Percentiles rank a stretch among this genome's conserved stretches.
These are phyloP conservation scores for Asparagopsis taxiformis DNA, from an alignment of 31 red algal species.

Conservation along the genomic window DNA sequence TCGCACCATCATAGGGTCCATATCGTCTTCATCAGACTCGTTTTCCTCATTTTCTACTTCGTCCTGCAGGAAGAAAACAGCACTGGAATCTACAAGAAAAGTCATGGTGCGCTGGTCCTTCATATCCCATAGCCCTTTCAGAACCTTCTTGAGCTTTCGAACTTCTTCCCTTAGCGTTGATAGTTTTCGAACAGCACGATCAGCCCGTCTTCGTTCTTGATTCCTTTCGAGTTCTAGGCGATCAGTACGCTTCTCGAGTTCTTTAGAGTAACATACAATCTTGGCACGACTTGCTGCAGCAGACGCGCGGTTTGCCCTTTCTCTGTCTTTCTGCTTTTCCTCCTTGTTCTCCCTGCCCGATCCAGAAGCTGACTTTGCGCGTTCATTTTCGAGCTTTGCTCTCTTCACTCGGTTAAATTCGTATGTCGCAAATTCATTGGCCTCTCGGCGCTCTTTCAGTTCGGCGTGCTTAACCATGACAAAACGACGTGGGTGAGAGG, in stretches of 20 bases:
- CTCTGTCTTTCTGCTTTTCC: slow-evolving; percentile 7
- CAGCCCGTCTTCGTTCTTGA: not conserved
- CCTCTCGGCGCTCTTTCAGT: slow-evolving; percentile 12
- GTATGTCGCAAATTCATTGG: not conserved
- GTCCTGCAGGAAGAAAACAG: not conserved
- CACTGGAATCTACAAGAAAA: slow-evolving; percentile 5
- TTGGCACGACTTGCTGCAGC: slow-evolving; percentile 13
- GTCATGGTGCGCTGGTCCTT: slow-evolving; percentile 5
- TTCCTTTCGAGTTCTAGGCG: slow-evolving; percentile 1
- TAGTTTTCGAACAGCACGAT: not conserved
- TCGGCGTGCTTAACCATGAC: no score
- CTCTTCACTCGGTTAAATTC: slow-evolving; percentile 6
- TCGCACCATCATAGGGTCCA: not conserved
- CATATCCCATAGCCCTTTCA: slow-evolving; percentile 8
- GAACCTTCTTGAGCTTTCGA: not conserved
- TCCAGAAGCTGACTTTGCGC: not conserved
- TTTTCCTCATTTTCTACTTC: not conserved
- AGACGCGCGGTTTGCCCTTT: slow-evolving; percentile 2
- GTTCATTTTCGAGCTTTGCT: not conserved
- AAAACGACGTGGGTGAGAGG: no score
- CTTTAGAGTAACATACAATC: slow-evolving; percentile 2
- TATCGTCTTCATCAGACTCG: not conserved
- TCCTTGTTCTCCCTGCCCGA: not conserved
- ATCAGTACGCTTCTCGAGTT: slow-evolving; percentile 6
- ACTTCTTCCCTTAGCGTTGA: not conserved